phyloP scores from a whole-genome alignment of 106 monocot species.

The Apostasia ramifera region DNA sequence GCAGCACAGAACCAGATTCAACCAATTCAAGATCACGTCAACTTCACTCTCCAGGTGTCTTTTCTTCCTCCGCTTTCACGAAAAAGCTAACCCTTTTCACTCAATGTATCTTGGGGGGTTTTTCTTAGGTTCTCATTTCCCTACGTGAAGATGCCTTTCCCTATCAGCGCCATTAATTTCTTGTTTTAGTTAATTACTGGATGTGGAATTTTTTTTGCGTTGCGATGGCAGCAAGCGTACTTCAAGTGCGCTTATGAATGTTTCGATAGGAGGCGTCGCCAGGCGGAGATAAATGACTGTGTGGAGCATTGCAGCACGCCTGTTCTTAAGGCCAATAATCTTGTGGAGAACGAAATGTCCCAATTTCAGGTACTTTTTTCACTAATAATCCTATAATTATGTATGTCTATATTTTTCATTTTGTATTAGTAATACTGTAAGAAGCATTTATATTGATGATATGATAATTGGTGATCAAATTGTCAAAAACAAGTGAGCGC shows the following conservation, averaged over 20 bases:
- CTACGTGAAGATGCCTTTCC: background rate
- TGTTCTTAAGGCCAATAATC: slow-evolving; percentile 85
- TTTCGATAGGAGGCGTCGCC: slow-evolving; percentile 70
- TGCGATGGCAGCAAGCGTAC: slow-evolving; percentile 68
- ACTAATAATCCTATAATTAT: background rate
- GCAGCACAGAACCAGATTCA: slow-evolving; percentile 52
- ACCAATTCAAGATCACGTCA: slow-evolving; percentile 70
- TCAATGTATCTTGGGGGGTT: background rate
- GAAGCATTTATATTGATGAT: too few relatives aligned
- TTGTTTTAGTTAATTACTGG: background rate
- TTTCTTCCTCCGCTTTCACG: background rate
- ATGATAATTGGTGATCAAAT: too few relatives aligned
- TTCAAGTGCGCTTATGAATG: slow-evolving; percentile 99
- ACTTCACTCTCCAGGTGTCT: slow-evolving; percentile 68
- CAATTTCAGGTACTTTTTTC: slow-evolving; percentile 66
- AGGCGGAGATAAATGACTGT: slow-evolving; percentile 80
- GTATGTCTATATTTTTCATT: too few relatives aligned
- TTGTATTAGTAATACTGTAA: too few relatives aligned
- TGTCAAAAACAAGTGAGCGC: too few relatives aligned
- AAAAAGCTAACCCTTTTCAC: background rate
- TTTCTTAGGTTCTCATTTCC: background rate
- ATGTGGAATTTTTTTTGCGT: background rate
- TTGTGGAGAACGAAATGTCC: slow-evolving; percentile 91
- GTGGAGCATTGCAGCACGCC: slow-evolving; percentile 93
- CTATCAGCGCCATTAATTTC: background rate